Evolutionary conservation across 2,329 filamentous ascomycete genomes (phyloP).

Genomic region (Biscogniauxia mediterranea): DNA sequence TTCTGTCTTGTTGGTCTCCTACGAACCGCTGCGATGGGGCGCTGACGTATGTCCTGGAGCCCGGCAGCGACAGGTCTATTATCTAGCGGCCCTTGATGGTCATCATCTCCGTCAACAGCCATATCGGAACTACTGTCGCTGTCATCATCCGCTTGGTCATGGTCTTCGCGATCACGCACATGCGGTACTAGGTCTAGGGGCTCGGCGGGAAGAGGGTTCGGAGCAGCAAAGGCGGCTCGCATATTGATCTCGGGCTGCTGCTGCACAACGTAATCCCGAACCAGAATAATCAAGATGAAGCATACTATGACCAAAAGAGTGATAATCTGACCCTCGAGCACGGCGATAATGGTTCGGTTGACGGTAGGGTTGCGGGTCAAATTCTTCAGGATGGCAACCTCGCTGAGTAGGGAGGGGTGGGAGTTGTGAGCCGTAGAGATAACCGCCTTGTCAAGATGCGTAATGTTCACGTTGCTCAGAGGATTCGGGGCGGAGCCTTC

Average conservation of each 20-base stretch:
- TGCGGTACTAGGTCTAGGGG: constrained; percentile 13
- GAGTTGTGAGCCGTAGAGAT: constrained; percentile 17
- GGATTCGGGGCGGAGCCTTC: constrained; percentile 19
- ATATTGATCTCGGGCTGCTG: constrained; percentile 93
- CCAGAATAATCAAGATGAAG: constrained; percentile 95
- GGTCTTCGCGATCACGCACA: constrained; percentile 10
- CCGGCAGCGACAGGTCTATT: constrained; percentile 14
- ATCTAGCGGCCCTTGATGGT: constrained; percentile 10
- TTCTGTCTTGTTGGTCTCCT: constrained; percentile 26
- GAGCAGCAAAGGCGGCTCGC: constrained; percentile 61
- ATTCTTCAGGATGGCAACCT: constrained; percentile 55
- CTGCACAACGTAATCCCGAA: constrained; percentile 96
- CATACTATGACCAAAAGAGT: constrained; percentile 87
- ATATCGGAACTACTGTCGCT: constrained; percentile 9
- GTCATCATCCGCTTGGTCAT: constrained; percentile 21
- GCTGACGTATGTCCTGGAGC: constrained; percentile 18
- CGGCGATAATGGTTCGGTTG: constrained; percentile 77
- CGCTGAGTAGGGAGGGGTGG: constrained; percentile 51
- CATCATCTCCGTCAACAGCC: constrained; percentile 12
- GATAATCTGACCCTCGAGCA: constrained; percentile 90
- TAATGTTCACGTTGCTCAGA: constrained; percentile 22
- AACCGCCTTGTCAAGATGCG: constrained; percentile 18
- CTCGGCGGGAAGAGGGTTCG: constrained; percentile 24
- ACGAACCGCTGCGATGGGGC: constrained; percentile 29
- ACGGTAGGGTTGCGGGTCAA: constrained; percentile 67